These are phyloP conservation scores for Melaleuca alternifolia DNA, from an alignment of 345 rosid genomes.

Conservation along the genomic window DNA sequence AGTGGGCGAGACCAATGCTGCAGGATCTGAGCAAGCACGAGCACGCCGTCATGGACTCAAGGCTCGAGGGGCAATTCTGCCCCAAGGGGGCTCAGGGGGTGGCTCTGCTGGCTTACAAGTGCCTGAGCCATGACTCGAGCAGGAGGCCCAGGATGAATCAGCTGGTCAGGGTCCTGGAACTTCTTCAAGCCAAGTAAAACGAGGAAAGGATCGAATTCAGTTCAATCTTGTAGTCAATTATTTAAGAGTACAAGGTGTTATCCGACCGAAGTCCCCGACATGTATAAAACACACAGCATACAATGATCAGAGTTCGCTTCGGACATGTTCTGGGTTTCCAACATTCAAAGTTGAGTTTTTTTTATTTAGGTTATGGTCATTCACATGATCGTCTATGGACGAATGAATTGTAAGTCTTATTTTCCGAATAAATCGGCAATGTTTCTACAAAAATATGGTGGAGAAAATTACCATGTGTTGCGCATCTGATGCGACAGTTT, in stretches of 20 bases:
- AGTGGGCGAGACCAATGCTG: slow-evolving; percentile 52
- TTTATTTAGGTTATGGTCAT: background rate
- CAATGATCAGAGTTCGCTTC: background rate
- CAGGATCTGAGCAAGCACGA: slow-evolving; percentile 47
- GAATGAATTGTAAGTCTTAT: background rate
- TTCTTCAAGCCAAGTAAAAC: slow-evolving; percentile 14
- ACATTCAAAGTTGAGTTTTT: background rate
- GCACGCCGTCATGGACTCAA: slow-evolving; percentile 31
- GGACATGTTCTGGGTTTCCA: background rate
- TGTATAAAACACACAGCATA: background rate
- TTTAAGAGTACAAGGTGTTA: background rate
- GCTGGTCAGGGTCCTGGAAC: slow-evolving; percentile 50
- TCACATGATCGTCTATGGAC: background rate
- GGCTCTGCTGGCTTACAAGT: slow-evolving; percentile 41
- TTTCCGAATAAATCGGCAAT: background rate
- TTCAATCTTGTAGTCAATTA: background rate
- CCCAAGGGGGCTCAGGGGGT: slow-evolving; percentile 41
- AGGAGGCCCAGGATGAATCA: slow-evolving; percentile 53
- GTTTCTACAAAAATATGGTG: background rate
- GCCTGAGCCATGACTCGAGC: slow-evolving; percentile 57
- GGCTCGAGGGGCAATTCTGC: slow-evolving; percentile 54
- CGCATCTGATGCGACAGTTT: background rate
- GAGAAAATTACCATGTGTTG: background rate
- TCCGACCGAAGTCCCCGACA: background rate
- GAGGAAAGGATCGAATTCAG: background rate